Base-by-base conservation (phyloP, 441 rosid genomes). In the Adansonia rubrostipa region DNA sequence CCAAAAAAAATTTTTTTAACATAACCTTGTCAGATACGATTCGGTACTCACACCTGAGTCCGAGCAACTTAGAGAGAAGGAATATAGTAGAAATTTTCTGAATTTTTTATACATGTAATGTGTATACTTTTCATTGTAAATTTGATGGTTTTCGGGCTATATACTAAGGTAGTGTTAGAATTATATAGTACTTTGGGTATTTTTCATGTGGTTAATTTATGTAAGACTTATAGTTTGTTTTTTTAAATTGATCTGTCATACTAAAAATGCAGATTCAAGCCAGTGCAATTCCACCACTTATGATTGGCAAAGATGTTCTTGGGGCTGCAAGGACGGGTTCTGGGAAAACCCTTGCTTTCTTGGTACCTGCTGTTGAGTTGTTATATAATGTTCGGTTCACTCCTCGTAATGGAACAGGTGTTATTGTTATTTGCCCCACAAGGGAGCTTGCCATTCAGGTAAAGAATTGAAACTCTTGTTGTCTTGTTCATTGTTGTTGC, bases 391-490 rank as follows among this genome's bases (percentile, higher is more conserved):
- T 86, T 76, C 87, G 44, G 45, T 96, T 94, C 57, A 28, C 90
- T 66, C 92, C 98, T 82, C 91, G 90, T 69, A 93, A 91, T 71
- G 99, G 98, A 56, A 86, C 93, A 0, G 99, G 99, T 65, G 97
- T 91, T 60, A 82, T 96, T 10, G 94, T 96, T 77, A 94, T 94
- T 81, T 93, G 98, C 84, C 99, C 99, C 28, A 94, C 98, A 40
- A 92, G 98, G 78, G 99, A 96, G 79, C 98, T 96, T 78, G 99
- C 99, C 60, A 96, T 96, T 69, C 98, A 96, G 97, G 99, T 96
- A 51, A 79, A 61, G 33, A 51, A 11, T n/a, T 50, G n/a, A 33
- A 0, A 20, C 61, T 54, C 24, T 75, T 48, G 47, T 66, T 8
- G 33, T 28, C 33, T 28, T 28, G 33, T 1, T 44, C 10, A 47